phyloP scores from a whole-genome alignment of 1,284 basidiomycete genomes.

The Abortiporus biennis region DNA sequence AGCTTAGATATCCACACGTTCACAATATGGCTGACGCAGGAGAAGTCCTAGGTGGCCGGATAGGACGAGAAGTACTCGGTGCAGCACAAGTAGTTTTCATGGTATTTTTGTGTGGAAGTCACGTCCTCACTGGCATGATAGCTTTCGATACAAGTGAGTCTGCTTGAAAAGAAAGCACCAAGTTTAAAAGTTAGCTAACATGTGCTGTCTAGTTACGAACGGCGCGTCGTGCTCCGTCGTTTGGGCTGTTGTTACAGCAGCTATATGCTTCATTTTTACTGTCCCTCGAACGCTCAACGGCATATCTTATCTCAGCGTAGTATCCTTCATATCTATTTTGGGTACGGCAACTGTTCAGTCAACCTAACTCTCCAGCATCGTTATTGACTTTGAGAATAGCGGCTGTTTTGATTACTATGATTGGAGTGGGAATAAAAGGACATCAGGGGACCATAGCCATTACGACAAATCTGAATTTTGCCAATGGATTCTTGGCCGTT shows the following conservation, averaged over 20 bases:
- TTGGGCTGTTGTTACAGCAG: slow-evolving; percentile 23
- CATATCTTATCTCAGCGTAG: slow-evolving; percentile 26
- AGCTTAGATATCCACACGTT: slow-evolving; percentile 26
- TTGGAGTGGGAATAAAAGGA: slow-evolving; percentile 43
- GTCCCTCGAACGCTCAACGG: slow-evolving; percentile 26
- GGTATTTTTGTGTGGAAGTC: slow-evolving; percentile 30
- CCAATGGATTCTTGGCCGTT: slow-evolving; percentile 45
- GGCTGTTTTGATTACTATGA: slow-evolving; percentile 40
- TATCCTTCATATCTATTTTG: slow-evolving; percentile 29
- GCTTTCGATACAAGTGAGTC: slow-evolving; percentile 27
- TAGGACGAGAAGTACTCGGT: slow-evolving; percentile 42
- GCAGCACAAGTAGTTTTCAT: slow-evolving; percentile 46
- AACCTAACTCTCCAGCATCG: not conserved
- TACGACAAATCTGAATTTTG: slow-evolving; percentile 36
- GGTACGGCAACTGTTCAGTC: slow-evolving; percentile 28
- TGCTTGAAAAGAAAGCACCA: not conserved
- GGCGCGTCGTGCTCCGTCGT: slow-evolving; percentile 27
- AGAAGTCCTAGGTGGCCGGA: slow-evolving; percentile 42
- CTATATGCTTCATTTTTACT: slow-evolving; percentile 24
- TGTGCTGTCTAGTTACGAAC: slow-evolving; percentile 16
- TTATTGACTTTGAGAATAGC: slow-evolving; percentile 13
- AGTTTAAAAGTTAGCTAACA: slow-evolving; percentile 5
- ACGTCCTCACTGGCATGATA: slow-evolving; percentile 27
- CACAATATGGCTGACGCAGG: slow-evolving; percentile 42
- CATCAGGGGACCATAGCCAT: slow-evolving; percentile 33